A percentile compares a stretch with the other conserved stretches of the same genome.
Evolutionary conservation across 192 early-diverging fungal genomes (phyloP).

Genomic region (Coemansia sp.): DNA sequence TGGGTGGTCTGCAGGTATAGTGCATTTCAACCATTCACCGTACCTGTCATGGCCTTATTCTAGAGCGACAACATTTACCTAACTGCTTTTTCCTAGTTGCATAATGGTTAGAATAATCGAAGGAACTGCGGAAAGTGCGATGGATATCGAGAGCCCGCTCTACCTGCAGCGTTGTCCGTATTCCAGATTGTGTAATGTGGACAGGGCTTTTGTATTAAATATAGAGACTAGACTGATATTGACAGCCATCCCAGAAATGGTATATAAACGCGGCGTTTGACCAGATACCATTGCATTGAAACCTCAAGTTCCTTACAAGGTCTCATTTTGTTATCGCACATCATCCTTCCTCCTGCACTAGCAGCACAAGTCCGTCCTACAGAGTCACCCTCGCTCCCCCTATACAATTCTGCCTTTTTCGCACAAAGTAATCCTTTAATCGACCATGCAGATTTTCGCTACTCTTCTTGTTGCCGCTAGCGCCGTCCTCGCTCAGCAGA

Average conservation of each 20-base stretch:
- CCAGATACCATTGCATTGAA: not conserved
- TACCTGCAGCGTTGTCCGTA: not conserved
- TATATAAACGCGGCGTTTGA: not conserved
- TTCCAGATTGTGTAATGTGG: not conserved
- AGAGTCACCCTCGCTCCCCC: not conserved
- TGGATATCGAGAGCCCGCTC: not conserved
- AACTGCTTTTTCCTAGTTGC: not conserved
- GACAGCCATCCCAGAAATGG: not conserved
- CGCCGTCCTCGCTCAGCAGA: conserved; percentile 50
- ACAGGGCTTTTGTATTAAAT: not conserved
- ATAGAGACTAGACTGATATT: not conserved
- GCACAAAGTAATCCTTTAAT: not conserved
- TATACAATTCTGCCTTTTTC: not conserved
- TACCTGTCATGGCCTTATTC: not conserved
- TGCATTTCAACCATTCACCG: not conserved
- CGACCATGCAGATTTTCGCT: conserved; percentile 50
- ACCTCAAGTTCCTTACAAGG: conserved; percentile 35
- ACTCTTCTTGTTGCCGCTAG: conserved; percentile 52
- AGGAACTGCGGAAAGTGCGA: not conserved
- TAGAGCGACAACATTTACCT: not conserved
- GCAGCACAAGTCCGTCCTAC: conserved; percentile 9
- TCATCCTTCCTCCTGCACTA: conserved; percentile 2
- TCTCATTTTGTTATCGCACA: conserved; percentile 28
- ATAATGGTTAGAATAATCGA: not conserved
- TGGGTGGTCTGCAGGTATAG: not conserved